Conservation (phyloP, 106 monocot genomes). For the Alisma plantagoaquatica region DNA sequence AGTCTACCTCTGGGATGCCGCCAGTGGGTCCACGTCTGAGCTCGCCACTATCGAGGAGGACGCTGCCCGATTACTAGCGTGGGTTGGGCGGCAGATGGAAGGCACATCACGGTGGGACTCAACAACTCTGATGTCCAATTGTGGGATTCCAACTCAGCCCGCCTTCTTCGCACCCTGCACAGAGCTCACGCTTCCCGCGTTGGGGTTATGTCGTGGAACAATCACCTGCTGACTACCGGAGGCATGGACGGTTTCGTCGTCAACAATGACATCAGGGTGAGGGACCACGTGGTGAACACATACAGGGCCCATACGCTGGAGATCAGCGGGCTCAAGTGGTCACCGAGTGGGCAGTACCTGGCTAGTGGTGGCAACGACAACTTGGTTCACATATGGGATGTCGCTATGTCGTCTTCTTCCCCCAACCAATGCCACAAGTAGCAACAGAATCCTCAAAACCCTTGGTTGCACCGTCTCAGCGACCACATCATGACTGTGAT, state of each 20-base stretch:
- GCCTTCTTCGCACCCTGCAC: constrained; percentile 2
- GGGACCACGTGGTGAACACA: constrained; percentile 4
- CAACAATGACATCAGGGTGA: constrained; percentile 7
- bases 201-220: constrained; percentile 12
- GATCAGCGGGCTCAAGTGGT: constrained; percentile 11
- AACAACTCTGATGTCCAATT: constrained; percentile 10
- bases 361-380: constrained; percentile 12
- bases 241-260: constrained; percentile 12
- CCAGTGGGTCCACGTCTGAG: no score
- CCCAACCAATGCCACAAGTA: no score
- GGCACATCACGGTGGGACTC: constrained; percentile 4
- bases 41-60: no score
- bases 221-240: constrained; percentile 11
- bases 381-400: constrained; percentile 16
- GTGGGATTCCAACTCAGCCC: constrained; percentile 2
- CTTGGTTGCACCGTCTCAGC: constrained; percentile 5
- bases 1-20: constrained; percentile 6
- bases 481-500: constrained; percentile 10
- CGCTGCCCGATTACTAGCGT: no score
- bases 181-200: constrained; percentile 6
- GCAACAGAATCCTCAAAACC: no score
- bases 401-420: constrained; percentile 5
- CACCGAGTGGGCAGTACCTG: constrained; percentile 6
- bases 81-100: constrained; percentile 11
- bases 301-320: constrained; percentile 8